Evolutionary conservation across 768 basidiomycete species (phyloP).

Genomic region (Serendipita vermifera): DNA sequence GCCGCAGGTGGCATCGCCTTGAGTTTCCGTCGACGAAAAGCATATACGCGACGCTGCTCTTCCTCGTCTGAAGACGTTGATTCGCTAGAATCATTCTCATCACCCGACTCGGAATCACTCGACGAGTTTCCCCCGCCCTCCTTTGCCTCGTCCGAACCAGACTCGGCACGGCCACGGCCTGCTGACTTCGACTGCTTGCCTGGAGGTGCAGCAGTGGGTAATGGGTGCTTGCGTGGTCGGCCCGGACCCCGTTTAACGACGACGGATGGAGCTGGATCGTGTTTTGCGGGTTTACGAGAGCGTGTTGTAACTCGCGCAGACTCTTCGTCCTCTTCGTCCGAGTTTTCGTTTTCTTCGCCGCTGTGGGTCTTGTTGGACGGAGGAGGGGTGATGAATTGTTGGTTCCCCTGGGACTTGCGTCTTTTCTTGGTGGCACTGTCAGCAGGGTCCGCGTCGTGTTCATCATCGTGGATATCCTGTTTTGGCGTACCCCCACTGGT

Average conservation of each 20-base stretch:
- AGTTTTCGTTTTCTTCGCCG: neutral
- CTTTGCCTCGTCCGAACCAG: neutral
- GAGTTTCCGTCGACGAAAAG: slow-evolving; percentile 1
- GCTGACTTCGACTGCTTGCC: neutral
- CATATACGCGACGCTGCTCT: slow-evolving; percentile 6
- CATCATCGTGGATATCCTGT: neutral
- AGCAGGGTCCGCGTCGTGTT: neutral
- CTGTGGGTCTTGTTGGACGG: slow-evolving; percentile 1
- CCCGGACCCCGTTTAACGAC: too few species aligned
- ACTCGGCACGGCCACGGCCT: neutral
- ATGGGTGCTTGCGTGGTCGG: too few species aligned
- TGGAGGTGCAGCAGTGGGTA: too few species aligned
- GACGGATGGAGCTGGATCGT: too few species aligned
- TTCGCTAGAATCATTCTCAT: neutral
- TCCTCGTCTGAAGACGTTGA: neutral
- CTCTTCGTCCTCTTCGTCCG: neutral
- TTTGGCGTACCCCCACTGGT: neutral
- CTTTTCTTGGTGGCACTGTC: too few species aligned
- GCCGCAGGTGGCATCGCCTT: neutral
- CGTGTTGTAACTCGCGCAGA: neutral
- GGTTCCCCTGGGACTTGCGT: neutral
- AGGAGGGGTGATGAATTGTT: neutral
- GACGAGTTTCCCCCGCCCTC: too few species aligned
- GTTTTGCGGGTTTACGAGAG: neutral
- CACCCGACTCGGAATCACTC: neutral